Conservation (phyloP, 2,329 filamentous ascomycete species). For the Plectosphaerella cucumerina region DNA sequence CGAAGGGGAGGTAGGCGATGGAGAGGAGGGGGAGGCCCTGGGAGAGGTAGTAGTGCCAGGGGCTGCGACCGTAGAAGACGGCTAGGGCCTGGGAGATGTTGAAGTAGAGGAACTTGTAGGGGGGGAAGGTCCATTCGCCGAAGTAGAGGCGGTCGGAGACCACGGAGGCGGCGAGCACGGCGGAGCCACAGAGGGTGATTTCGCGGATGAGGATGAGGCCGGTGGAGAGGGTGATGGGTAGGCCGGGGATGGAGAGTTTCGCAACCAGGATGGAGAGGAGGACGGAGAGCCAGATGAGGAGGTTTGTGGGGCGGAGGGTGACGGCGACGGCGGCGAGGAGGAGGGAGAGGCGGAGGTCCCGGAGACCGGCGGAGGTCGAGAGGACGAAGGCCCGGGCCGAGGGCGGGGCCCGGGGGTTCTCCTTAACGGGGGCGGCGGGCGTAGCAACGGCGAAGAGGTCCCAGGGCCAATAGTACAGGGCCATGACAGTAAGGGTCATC, state of each 20-base stretch:
- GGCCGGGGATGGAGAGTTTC: conserved; percentile 25
- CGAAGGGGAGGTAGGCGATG: conserved; percentile 78
- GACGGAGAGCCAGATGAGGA: conserved; percentile 76
- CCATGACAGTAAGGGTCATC: conserved; percentile 77
- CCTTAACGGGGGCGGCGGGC: conserved; percentile 26
- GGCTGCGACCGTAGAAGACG: conserved; percentile 87
- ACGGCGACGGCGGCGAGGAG: conserved; percentile 76
- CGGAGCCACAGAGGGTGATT: conserved; percentile 56
- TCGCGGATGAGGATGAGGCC: conserved; percentile 57
- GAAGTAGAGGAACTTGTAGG: conserved; percentile 82
- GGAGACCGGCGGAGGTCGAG: conserved; percentile 19
- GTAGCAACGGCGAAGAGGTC: conserved; percentile 48
- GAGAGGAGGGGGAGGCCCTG: conserved; percentile 86
- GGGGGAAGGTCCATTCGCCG: conserved; percentile 80
- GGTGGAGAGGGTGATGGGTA: conserved; percentile 37
- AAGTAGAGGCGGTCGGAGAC: conserved; percentile 76
- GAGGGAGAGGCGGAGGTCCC: conserved; percentile 53
- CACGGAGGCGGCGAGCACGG: conserved; percentile 59
- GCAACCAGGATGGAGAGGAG: conserved; percentile 42
- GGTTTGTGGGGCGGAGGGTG: conserved; percentile 83
- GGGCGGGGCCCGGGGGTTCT: conserved; percentile 30
- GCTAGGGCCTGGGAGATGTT: conserved; percentile 86
- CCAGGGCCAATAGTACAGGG: conserved; percentile 87
- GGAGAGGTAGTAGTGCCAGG: conserved; percentile 88
- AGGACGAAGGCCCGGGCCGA: conserved; percentile 14